Evolutionary conservation across 1,139 yeast genomes (phyloP), one percentile per base, ranked within the genome.

Genomic region (Hyphopichia pseudoburtonii): DNA sequence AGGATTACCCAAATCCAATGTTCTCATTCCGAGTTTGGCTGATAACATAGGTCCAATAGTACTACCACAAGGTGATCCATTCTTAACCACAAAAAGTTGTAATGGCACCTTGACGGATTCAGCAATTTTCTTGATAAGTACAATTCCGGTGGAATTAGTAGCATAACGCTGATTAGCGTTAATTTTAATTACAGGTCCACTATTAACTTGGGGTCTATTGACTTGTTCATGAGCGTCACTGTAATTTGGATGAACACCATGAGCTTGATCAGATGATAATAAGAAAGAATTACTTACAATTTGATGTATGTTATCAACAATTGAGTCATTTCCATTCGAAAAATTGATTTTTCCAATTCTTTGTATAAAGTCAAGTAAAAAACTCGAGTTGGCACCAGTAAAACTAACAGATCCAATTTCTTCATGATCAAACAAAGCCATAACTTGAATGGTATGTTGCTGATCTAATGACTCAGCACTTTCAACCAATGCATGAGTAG

Each of bases 121-220:
- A 4, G 95, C 97, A 36, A 86, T 65, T 46, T 81, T 74, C 57
- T 89, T 85, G 40, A 90, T 53, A 40, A 92, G 62, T 1, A 89
- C 87, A 43, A 88, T 76, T 21, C 98, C 97, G 0, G 92, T 84
- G 7, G 96, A 82, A 62, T 90, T 90, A 24, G 98, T 92, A 46
- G 95, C 90, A 55, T 92, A 92, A 42, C 97, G 78, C 68, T 92
- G 97, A 61, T 88, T 90, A 21, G 97, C 97, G 57, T 92, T 92
- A 57, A 92, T 68, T 62, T 92, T 92, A 56, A 92, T 80, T 9
- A 89, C 97, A 0, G 97, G 97, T 4, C 98, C 98, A 36, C 73
- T 72, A 55, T 94, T 94, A 44, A 92, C 66, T 37, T 75, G 74
- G 1, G 98, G 97, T 45, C 80, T 79, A 60, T 90, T 95, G 44